These are phyloP conservation scores for Chalaropsis ovoidea DNA, from an alignment of 2,329 filamentous ascomycete species.

Conservation along the genomic window DNA sequence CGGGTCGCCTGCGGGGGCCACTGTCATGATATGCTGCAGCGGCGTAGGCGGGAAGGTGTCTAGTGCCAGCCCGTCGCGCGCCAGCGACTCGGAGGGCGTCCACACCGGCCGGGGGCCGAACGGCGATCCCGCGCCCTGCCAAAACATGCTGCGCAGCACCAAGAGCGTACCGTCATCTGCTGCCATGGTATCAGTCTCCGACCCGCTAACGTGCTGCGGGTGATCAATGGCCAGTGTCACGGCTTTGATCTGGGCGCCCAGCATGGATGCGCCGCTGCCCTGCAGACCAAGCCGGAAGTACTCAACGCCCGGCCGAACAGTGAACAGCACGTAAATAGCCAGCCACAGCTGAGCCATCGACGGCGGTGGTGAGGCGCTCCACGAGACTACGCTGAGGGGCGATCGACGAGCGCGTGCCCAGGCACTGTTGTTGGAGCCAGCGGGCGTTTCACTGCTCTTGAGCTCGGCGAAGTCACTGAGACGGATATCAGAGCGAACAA, in stretches of 20 bases:
- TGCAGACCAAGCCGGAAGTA: conserved; percentile 40
- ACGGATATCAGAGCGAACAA: conserved; percentile 33
- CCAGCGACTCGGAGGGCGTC: conserved; percentile 39
- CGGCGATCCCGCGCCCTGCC: conserved; percentile 60
- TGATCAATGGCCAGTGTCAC: conserved; percentile 43
- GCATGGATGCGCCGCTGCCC: conserved; percentile 33
- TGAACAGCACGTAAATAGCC: conserved; percentile 44
- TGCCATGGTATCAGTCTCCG: conserved; percentile 30
- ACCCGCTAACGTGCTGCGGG: conserved; percentile 31
- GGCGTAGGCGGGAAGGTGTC: conserved; percentile 43
- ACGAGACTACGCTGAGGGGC: conserved; percentile 38
- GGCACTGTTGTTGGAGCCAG: conserved; percentile 44
- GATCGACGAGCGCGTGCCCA: conserved; percentile 49
- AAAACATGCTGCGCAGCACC: conserved; percentile 49
- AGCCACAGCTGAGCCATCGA: conserved; percentile 45
- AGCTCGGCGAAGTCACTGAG: conserved; percentile 40
- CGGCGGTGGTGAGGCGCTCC: conserved; percentile 36
- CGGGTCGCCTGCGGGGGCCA: conserved; percentile 35
- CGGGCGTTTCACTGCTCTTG: conserved; percentile 41
- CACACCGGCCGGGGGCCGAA: conserved; percentile 55
- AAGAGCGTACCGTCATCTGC: conserved; percentile 31
- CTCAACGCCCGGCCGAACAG: conserved; percentile 41
- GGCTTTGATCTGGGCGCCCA: conserved; percentile 37
- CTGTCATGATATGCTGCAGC: conserved; percentile 38
- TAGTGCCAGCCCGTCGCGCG: conserved; percentile 31